Evolutionary conservation across 768 basidiomycete genomes (phyloP).

Genomic region (Podaxis carcinomalis): DNA sequence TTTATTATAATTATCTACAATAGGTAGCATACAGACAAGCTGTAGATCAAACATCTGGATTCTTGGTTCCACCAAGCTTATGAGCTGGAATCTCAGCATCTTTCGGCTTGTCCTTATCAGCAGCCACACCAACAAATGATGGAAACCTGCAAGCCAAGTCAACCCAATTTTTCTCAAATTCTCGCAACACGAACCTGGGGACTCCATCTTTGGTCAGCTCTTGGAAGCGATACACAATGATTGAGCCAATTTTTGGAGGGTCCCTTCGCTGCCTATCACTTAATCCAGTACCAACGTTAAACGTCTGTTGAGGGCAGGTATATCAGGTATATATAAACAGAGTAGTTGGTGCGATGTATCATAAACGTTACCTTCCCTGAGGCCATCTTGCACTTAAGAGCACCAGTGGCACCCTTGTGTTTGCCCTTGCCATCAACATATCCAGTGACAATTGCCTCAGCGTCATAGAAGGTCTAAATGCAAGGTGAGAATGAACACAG

Average conservation of each 20-base stretch:
- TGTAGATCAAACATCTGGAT: not conserved
- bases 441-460: conserved; percentile 56
- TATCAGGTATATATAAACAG: too few species aligned
- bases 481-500: not conserved
- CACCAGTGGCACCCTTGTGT: conserved; percentile 43
- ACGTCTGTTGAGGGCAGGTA: conserved; percentile 29
- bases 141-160: conserved; percentile 38
- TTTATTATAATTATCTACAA: too few species aligned
- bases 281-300: conserved; percentile 54
- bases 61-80: not conserved
- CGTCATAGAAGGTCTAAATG: conserved; percentile 51
- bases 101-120: conserved; percentile 50
- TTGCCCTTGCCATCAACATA: conserved; percentile 51
- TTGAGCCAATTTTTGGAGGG: conserved; percentile 52
- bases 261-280: conserved; percentile 48
- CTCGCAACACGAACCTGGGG: conserved; percentile 36
- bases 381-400: conserved; percentile 54
- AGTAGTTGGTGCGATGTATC: not conserved
- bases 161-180: not conserved
- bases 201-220: conserved; percentile 54
- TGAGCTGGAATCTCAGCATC: conserved; percentile 48
- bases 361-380: conserved; percentile 47
- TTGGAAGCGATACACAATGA: conserved; percentile 57
- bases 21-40: too few species aligned
- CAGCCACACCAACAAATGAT: conserved; percentile 45